Evolutionary conservation across 2,329 filamentous ascomycete genomes (phyloP).

Genomic region (Verticillium nubilum): DNA sequence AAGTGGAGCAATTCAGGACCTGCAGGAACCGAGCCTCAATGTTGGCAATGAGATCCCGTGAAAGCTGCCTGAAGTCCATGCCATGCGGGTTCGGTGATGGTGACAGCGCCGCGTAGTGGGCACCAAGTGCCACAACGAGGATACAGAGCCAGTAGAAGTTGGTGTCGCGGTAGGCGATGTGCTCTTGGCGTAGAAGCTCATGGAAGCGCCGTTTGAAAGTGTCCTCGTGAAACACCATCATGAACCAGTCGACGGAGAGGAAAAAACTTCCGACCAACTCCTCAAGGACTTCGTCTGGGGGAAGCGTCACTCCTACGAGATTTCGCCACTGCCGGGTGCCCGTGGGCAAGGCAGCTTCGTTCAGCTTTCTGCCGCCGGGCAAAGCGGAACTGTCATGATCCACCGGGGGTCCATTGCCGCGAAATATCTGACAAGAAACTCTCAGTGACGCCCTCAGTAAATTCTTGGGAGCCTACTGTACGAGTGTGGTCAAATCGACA

Average conservation of each 20-base stretch:
- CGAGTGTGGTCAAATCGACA: slow-evolving; percentile 3
- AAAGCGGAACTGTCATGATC: slow-evolving; percentile 6
- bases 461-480: not conserved
- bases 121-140: slow-evolving; percentile 4
- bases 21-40: slow-evolving; percentile 3
- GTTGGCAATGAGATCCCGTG: not conserved
- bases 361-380: slow-evolving; percentile 6
- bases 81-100: not conserved
- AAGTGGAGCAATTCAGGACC: slow-evolving; percentile 3
- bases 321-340: slow-evolving; percentile 3
- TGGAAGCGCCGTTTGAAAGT: not conserved
- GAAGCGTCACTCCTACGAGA: slow-evolving; percentile 3
- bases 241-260: slow-evolving; percentile 8
- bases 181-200: not conserved
- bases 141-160: slow-evolving; percentile 5
- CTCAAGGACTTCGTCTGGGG: not conserved
- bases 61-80: slow-evolving; percentile 1
- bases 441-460: not conserved
- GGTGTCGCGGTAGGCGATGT: slow-evolving; percentile 4
- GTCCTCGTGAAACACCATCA: slow-evolving; percentile 8
- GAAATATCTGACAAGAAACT: not conserved
- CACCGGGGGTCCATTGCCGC: not conserved
- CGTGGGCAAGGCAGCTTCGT: not conserved
- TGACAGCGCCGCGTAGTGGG: slow-evolving; percentile 1
- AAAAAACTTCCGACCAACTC: slow-evolving; percentile 5